Evolutionary conservation across 2,329 filamentous ascomycete genomes (phyloP).

Genomic region (Aspergillus bombycis): DNA sequence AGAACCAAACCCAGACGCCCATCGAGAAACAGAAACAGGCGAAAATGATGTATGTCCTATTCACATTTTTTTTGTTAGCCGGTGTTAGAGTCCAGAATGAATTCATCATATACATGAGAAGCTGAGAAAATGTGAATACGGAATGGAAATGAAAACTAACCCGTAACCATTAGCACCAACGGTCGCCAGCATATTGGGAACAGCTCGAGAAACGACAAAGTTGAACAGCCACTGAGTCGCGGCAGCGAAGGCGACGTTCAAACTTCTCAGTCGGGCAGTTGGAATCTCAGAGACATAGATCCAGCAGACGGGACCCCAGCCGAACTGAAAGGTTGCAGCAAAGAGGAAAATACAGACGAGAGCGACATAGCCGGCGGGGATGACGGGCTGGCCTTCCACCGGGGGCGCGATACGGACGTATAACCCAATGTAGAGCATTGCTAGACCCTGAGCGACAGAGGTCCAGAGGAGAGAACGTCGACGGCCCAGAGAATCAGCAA

Average conservation of each 20-base stretch:
- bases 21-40: conserved; percentile 67
- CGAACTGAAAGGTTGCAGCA: conserved; percentile 69
- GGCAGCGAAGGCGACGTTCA: conserved; percentile 70
- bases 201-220: conserved; percentile 69
- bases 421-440: conserved; percentile 71
- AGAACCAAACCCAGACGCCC: conserved; percentile 68
- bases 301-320: conserved; percentile 74
- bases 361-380: conserved; percentile 69
- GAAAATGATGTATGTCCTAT: conserved; percentile 68
- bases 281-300: conserved; percentile 74
- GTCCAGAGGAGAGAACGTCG: conserved; percentile 67
- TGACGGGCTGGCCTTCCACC: conserved; percentile 55
- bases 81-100: too few species aligned
- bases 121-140: conserved; percentile 22
- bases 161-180: conserved; percentile 55
- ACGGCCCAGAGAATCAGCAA: conserved; percentile 70
- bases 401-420: conserved; percentile 60
- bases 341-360: conserved; percentile 74
- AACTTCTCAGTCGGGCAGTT: conserved; percentile 64
- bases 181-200: conserved; percentile 67
- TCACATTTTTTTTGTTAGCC: too few species aligned
- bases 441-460: conserved; percentile 61
- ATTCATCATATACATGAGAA: too few species aligned
- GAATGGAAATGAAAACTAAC: conserved; percentile 31
- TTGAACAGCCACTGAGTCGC: conserved; percentile 76